Conservation (phyloP, 2,329 filamentous ascomycete species). For the Ophioceras dolichostomum region DNA sequence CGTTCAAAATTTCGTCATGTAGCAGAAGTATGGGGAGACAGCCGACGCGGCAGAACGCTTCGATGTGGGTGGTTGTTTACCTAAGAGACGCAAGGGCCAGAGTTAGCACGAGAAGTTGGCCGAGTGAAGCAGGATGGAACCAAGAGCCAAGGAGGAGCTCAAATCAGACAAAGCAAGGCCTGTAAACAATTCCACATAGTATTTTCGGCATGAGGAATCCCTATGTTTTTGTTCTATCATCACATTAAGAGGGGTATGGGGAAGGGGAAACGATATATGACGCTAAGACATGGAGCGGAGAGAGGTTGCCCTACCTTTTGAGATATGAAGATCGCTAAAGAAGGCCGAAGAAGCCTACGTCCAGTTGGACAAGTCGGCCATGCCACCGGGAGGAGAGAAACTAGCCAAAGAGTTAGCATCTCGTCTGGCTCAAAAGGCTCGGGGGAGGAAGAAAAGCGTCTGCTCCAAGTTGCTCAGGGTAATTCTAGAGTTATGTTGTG, state of each 20-base stretch:
- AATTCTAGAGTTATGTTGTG: conserved; percentile 35
- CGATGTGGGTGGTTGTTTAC: too few species aligned
- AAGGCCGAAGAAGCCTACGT: neutral
- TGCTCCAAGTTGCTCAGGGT: conserved; percentile 42
- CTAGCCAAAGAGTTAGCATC: conserved; percentile 4
- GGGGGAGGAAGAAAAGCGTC: neutral
- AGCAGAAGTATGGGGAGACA: too few species aligned
- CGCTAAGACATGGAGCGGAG: neutral
- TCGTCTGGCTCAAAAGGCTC: conserved; percentile 8
- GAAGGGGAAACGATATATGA: conserved; percentile 3
- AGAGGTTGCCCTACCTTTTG: conserved; percentile 37
- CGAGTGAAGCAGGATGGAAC: neutral
- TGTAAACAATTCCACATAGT: conserved; percentile 42
- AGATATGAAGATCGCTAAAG: too few species aligned
- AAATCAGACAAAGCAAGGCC: conserved; percentile 62
- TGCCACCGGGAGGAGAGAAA: neutral
- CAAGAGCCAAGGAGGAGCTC: conserved; percentile 12
- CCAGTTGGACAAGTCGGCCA: neutral
- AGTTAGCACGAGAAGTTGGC: too few species aligned
- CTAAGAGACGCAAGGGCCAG: too few species aligned
- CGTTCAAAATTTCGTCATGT: conserved; percentile 56
- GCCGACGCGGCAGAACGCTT: too few species aligned
- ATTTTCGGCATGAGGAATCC: conserved; percentile 59
- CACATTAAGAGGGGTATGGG: conserved; percentile 25
- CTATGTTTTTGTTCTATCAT: conserved; percentile 50